phyloP scores from a whole-genome alignment of 805 yeast species.

The Komagataella populi region DNA sequence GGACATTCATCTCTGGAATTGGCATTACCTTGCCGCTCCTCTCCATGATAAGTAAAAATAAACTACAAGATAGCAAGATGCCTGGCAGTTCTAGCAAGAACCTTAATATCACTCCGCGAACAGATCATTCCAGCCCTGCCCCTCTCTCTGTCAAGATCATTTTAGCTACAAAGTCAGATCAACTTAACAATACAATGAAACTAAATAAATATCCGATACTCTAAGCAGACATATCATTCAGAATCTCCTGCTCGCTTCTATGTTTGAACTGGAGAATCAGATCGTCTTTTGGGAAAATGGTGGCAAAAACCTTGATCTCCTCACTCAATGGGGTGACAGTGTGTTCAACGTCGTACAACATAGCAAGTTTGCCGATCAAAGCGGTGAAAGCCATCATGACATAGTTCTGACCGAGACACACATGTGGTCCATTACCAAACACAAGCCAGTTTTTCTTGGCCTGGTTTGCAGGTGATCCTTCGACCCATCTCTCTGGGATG shows the following conservation, averaged over 20 bases:
- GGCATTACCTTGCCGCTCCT: not conserved
- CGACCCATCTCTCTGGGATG: constrained; percentile 91
- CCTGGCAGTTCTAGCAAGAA: not conserved
- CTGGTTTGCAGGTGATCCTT: constrained; percentile 60
- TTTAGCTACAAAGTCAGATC: not conserved
- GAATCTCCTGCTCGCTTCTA: constrained; percentile 19
- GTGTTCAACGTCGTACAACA: constrained; percentile 73
- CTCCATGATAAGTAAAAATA: not conserved
- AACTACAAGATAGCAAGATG: not conserved
- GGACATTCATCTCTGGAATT: not conserved
- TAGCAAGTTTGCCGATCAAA: constrained; percentile 80
- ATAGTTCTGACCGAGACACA: constrained; percentile 88
- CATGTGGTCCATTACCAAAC: constrained; percentile 95
- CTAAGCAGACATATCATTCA: not conserved
- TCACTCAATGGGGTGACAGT: constrained; percentile 75
- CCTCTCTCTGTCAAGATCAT: not conserved
- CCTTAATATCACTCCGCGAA: not conserved
- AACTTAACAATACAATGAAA: not conserved
- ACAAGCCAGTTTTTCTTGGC: constrained; percentile 90
- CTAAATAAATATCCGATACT: not conserved
- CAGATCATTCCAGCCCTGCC: not conserved
- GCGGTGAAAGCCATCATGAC: constrained; percentile 85
- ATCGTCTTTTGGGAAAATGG: constrained; percentile 96
- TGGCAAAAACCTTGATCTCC: constrained; percentile 91
- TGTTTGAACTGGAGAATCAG: constrained; percentile 61